phyloP scores from a whole-genome alignment of 106 monocot genomes.

The Dendrobium huoshanense region DNA sequence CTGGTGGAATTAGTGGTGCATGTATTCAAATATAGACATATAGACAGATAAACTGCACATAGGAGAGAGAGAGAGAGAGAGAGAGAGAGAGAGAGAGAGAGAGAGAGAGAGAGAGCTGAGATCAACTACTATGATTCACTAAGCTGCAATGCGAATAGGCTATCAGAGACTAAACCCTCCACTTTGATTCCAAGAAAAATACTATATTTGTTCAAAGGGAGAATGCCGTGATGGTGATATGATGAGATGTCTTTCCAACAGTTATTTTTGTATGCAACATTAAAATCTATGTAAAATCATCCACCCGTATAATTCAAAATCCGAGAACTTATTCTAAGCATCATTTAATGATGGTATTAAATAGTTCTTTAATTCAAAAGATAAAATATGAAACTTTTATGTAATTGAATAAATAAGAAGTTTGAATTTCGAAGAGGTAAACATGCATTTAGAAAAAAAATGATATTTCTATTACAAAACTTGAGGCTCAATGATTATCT shows the following conservation, averaged over 20 bases:
- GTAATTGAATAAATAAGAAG: background rate
- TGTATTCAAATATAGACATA: no score
- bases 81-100: no score
- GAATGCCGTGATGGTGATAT: background rate
- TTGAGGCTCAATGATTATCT: no score
- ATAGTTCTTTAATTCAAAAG: no score
- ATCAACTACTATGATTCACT: no score
- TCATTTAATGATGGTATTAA: background rate
- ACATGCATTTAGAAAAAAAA: no score
- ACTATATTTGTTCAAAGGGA: background rate
- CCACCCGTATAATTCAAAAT: background rate
- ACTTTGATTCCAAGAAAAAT: background rate
- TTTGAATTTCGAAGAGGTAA: background rate
- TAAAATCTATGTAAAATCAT: background rate
- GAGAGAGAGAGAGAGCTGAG: no score
- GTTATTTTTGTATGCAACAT: background rate
- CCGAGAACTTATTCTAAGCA: background rate
- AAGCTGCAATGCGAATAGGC: rapidly evolving
- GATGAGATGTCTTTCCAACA: background rate
- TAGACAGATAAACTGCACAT: no score
- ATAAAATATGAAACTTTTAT: no score
- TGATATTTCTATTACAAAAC: no score
- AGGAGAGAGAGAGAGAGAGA: no score
- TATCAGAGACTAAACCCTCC: background rate
- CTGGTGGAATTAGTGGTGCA: no score